Conservation (phyloP, 805 yeast genomes). For the Candida ponderosae region DNA sequence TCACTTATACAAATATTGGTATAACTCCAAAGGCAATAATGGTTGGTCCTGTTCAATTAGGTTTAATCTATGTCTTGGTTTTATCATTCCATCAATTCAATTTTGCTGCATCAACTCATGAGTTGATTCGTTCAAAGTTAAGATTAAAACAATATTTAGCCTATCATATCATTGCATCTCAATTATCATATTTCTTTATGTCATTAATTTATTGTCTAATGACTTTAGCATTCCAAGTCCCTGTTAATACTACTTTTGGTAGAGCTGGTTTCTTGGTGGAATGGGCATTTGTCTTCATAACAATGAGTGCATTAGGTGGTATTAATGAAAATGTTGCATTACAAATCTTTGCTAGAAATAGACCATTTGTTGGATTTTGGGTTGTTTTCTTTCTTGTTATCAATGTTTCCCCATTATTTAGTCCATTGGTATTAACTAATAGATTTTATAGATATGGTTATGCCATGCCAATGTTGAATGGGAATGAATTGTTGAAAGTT, state of each 20-base stretch:
- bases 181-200: slow-evolving; percentile 41
- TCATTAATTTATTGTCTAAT: slow-evolving; percentile 48
- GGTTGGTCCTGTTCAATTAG: slow-evolving; percentile 58
- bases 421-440: slow-evolving; percentile 35
- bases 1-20: slow-evolving; percentile 27
- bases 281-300: slow-evolving; percentile 54
- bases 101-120: slow-evolving; percentile 48
- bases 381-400: slow-evolving; percentile 53
- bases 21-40: slow-evolving; percentile 38
- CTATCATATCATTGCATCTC: slow-evolving; percentile 39
- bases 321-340: slow-evolving; percentile 54
- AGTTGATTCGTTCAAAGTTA: slow-evolving; percentile 30
- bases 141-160: slow-evolving; percentile 33
- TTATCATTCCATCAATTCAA: slow-evolving; percentile 60
- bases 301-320: slow-evolving; percentile 64
- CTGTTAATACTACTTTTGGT: slow-evolving; percentile 45
- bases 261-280: slow-evolving; percentile 55
- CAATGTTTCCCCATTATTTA: slow-evolving; percentile 55
- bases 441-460: slow-evolving; percentile 39
- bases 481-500: slow-evolving; percentile 46
- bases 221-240: slow-evolving; percentile 54
- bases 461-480: slow-evolving; percentile 56
- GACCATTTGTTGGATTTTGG: slow-evolving; percentile 65
- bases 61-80: slow-evolving; percentile 58
- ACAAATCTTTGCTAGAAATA: slow-evolving; percentile 37